Evolutionary conservation across 495 filamentous ascomycete species (phyloP), one percentile per base, ranked within the genome.

Genomic region (Aspergillus taichungensis): DNA sequence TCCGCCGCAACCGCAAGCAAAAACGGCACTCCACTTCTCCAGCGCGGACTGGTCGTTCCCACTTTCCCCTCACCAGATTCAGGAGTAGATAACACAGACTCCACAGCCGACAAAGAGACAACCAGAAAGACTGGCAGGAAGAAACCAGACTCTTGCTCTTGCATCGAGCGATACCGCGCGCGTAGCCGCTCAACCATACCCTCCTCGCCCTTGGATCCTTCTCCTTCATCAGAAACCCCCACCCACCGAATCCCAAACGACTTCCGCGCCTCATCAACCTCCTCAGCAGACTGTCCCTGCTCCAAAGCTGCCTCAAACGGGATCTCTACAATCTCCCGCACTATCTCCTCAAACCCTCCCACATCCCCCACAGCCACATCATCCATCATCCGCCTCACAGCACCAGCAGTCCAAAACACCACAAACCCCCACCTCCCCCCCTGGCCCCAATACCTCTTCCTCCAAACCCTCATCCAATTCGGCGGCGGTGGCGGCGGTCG

Each of bases 161-260:
- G 41, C 31, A 35, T 43, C 6, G 30, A 43, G 10, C n/a, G 41
- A 18, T 43, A 43, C 30, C 41, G 30, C 30, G 41, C 41, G 7
- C 41, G 41, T 43, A 43, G 41, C 24, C 31, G 41, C 41, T 43
- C 41, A 10, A 43, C 3, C n/a, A n/a, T n/a, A n/a, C n/a, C 28
- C 12, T 43, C 12, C 27, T 28, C 18, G 9, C 6, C 37, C 11
- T 13, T 40, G 8, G 10, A 11, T 14, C 29, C 13, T 6, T 43
- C 11, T 8, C 28, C 41, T 34, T 18, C 13, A 11, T 43, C n/a
- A 34, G 34, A n/a, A 10, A 43, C 8, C 12, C 4, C 4, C 13
- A 14, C 30, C 41, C 41, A 43, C 5, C 31, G 41, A 12, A 43
- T 43, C 12, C n/a, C 30, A 43, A 43, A 43, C 41, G 12, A 24